Evolutionary conservation across 106 monocot genomes (phyloP), one percentile per base, ranked within the genome.

Genomic region (Gastrodia elata): DNA sequence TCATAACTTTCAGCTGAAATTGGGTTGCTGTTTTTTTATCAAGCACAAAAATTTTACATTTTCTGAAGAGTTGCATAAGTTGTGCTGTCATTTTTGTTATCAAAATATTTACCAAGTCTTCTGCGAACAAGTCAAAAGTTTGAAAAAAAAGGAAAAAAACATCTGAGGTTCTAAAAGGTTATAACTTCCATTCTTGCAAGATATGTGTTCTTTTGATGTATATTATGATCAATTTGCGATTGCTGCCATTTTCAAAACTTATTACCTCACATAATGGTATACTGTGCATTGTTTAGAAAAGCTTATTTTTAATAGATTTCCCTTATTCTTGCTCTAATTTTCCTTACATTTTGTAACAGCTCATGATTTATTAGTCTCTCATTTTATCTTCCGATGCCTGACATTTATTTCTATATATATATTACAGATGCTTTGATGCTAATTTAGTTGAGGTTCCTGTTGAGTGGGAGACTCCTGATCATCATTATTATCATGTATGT

Each of bases 401-500:
- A 61, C 4, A 30, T 61, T 13, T 11, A 61, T 38, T 7, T 41
- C n/a, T n/a, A n/a, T 68, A 39, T 36, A 33, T 35, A 61, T 74
- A 2, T 77, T 78, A 8, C 71, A 98, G 97, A 79, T 98, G 97
- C 44, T 65, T 37, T 80, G 97, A 98, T 82, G 90, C 90, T 10
- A 98, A 93, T 61, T 28, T 98, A 68, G 75, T 93, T 57, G 90
- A 73, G 44, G 81, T 98, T 58, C 97, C 97, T 5, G 87, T 98
- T 27, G 93, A 93, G 78, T 77, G 93, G 61, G 97, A 98, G 77
- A 85, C 81, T 16, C 93, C 97, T 8, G 97, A 98, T 34, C 97
- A 70, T 33, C 93, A 88, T 71, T 98, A 93, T 75, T 98, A 98
- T 71, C 97, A 98, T 85, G 97, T 98, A 90, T 35, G 83, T 38